phyloP scores from a whole-genome alignment of 345 rosid species.

The Brassica carinata region DNA sequence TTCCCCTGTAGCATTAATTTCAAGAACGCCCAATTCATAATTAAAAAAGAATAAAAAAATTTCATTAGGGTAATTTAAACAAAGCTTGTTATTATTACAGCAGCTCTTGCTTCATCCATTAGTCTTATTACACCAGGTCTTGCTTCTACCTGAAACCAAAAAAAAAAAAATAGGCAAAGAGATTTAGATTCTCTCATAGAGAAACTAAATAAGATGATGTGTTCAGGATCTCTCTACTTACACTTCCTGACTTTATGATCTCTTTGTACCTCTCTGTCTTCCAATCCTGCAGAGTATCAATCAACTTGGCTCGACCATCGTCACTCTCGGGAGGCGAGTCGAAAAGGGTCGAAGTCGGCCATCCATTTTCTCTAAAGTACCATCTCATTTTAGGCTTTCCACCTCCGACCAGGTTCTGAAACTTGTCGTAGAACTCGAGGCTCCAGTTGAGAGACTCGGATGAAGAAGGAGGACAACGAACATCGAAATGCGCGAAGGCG shows the following conservation, averaged over 20 bases:
- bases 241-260: constrained; percentile 91
- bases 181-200: background rate
- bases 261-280: constrained; percentile 93
- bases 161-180: background rate
- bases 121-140: constrained; percentile 88
- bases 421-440: constrained; percentile 71
- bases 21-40: constrained; percentile 4
- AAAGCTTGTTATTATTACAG: constrained; percentile 55
- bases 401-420: constrained; percentile 87
- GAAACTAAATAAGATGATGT: background rate
- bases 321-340: constrained; percentile 62
- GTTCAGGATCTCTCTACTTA: constrained; percentile 44
- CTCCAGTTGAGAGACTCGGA: constrained; percentile 65
- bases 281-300: constrained; percentile 97
- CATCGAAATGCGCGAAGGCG: constrained; percentile 81
- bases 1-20: constrained; percentile 58
- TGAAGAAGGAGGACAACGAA: constrained; percentile 60
- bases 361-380: constrained; percentile 91
- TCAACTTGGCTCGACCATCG: constrained; percentile 65
- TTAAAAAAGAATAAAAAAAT: background rate
- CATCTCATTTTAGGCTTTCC: constrained; percentile 99
- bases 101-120: constrained; percentile 92
- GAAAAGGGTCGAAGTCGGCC: constrained; percentile 80
- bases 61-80: background rate
- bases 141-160: constrained; percentile 71